Base-by-base conservation (phyloP, 2,329 filamentous ascomycete genomes). In the Myriosclerotinia scirpicola region DNA sequence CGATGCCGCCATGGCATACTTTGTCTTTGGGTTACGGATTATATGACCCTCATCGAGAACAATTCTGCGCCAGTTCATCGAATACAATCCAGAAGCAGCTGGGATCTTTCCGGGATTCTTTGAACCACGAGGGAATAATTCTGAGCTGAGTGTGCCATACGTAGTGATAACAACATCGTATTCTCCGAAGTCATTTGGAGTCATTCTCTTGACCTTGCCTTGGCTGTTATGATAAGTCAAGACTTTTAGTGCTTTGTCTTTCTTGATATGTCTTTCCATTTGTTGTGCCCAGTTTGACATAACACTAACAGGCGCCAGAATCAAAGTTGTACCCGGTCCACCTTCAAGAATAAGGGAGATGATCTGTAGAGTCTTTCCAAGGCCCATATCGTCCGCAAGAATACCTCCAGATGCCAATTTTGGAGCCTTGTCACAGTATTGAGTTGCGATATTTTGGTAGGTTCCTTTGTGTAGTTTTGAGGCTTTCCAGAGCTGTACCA, bases 231-330 rank as follows among this genome's bases (percentile, higher is more conserved):
- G 91, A 74, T 94, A 95, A 42, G 89, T 87, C 72, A 92, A 81
- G 5, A 95, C 82, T 12, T 83, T 86, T 8, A 92, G 85, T 1
- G 81, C 79, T 65, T 85, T 79, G n/a, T 89, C 83, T 6, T 82
- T 76, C 48, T 86, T 83, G 55, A 94, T 84, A 73, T 97, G 93
- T 48, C 84, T 83, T 69, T 85, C 81, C 64, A 94, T 90, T 77
- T 96, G 92, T 64, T 89, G 87, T 72, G 86, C 87, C 93, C 93
- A 97, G 72, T 96, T 96, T 74, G 89, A 93, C 90, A 96, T 93
- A 26, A 96, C 92, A 62, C 89, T 89, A 7, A 96, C 84, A 0
- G 93, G 93, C 0, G 91, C 88, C 65, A 96, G 82, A 64, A 97
- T 93, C 30, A 97, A 82, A 0, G 92, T 96, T 1, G 88, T 80